Conservation (phyloP, 2,329 filamentous ascomycete species). For the Amauroascus niger region DNA sequence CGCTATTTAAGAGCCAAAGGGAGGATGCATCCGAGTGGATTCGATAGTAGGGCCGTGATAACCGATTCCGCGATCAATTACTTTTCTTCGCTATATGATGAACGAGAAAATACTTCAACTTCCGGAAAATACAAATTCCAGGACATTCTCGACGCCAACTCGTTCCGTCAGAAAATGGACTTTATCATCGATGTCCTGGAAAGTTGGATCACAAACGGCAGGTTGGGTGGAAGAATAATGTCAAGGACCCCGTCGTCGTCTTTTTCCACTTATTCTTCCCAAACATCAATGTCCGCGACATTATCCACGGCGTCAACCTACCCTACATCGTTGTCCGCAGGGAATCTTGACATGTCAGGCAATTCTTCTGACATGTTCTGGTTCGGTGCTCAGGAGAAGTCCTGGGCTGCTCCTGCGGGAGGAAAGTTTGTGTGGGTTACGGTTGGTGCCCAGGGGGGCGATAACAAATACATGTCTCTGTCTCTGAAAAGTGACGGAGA, state of each 20-base stretch:
- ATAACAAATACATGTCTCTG: conserved; percentile 36
- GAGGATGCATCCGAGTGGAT: conserved; percentile 36
- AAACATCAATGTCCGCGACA: neutral
- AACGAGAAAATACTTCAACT: conserved; percentile 18
- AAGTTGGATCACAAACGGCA: conserved; percentile 32
- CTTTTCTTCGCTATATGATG: conserved; percentile 32
- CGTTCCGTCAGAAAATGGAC: conserved; percentile 36
- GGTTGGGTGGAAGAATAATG: conserved; percentile 29
- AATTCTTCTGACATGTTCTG: conserved; percentile 29
- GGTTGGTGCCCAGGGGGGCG: conserved; percentile 40
- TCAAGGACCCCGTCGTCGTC: neutral
- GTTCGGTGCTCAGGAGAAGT: conserved; percentile 36
- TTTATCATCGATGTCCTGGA: conserved; percentile 36
- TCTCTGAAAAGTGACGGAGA: conserved; percentile 23
- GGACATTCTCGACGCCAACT: conserved; percentile 38
- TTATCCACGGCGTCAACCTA: conserved; percentile 13
- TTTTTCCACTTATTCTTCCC: conserved; percentile 1
- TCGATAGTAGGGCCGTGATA: conserved; percentile 35
- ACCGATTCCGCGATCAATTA: conserved; percentile 36
- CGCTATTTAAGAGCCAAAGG: conserved; percentile 35
- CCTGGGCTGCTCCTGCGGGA: conserved; percentile 32
- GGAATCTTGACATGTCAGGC: conserved; percentile 1
- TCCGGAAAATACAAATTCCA: conserved; percentile 27
- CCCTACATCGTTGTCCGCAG: conserved; percentile 13
- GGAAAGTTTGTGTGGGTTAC: conserved; percentile 46